Conservation (phyloP, 2,329 filamentous ascomycete genomes). For the Apiospora kogelbergensis region DNA sequence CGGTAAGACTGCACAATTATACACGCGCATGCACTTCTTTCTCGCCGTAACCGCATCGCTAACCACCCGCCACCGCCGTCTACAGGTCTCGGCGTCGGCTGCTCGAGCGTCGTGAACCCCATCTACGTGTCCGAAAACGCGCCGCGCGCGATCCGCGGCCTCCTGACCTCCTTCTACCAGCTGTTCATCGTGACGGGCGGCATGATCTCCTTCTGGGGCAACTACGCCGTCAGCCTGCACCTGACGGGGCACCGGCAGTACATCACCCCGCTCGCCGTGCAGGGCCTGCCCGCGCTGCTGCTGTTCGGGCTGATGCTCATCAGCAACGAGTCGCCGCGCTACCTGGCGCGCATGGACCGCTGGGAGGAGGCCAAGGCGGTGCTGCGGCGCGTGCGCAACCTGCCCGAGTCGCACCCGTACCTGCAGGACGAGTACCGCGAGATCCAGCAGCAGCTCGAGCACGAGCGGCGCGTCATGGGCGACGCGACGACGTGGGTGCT, state of each 20-base stretch:
- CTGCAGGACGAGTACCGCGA: constrained; percentile 60
- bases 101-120: constrained; percentile 42
- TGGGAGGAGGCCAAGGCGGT: constrained; percentile 61
- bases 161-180: constrained; percentile 45
- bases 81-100: constrained; percentile 41
- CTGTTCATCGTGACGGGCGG: constrained; percentile 46
- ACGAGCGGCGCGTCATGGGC: constrained; percentile 58
- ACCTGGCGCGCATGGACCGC: constrained; percentile 62
- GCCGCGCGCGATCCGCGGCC: constrained; percentile 43
- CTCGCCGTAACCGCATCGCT: background rate
- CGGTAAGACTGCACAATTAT: constrained; percentile 25
- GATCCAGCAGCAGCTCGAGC: constrained; percentile 61
- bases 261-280: constrained; percentile 62
- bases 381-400: constrained; percentile 55
- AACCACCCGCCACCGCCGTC: no score
- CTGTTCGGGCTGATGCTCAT: constrained; percentile 60
- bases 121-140: constrained; percentile 47
- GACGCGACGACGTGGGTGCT: constrained; percentile 55
- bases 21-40: background rate
- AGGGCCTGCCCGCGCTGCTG: constrained; percentile 60
- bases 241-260: constrained; percentile 36
- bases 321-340: constrained; percentile 65
- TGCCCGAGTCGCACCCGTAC: constrained; percentile 53
- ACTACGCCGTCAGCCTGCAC: constrained; percentile 47
- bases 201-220: constrained; percentile 49